These are phyloP conservation scores for Steccherinum ochraceum DNA, from an alignment of 768 basidiomycete genomes.

Conservation along the genomic window DNA sequence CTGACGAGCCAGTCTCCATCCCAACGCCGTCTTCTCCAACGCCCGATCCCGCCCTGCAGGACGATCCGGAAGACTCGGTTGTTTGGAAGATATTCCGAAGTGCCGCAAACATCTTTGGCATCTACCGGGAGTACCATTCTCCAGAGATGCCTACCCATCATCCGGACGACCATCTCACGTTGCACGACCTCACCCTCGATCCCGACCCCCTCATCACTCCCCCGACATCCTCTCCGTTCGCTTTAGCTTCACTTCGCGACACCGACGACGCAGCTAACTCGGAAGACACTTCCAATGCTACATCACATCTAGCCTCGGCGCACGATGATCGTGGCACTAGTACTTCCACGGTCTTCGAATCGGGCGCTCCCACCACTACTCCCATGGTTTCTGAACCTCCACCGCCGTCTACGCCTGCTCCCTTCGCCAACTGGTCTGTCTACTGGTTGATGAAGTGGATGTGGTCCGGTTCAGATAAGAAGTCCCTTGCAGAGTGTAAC, in stretches of 20 bases:
- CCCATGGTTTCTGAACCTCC: no score
- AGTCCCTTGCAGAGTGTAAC: background rate
- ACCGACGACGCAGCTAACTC: no score
- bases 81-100: background rate
- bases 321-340: no score
- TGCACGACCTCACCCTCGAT: background rate
- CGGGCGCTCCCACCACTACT: no score
- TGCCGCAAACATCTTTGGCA: background rate
- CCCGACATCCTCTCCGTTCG: background rate
- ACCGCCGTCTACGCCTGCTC: background rate
- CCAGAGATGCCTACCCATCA: background rate
- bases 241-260: no score
- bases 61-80: background rate
- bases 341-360: no score
- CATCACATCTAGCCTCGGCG: no score
- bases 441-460: conserved; percentile 1
- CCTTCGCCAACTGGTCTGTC: background rate
- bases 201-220: background rate
- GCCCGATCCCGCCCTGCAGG: no score
- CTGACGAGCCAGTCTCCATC: background rate
- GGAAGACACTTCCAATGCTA: no score
- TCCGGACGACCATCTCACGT: background rate
- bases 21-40: background rate
- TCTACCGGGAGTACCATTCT: background rate
- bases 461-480: conserved; percentile 1